Conservation (phyloP, 345 rosid species). For the Barbarea vulgaris region DNA sequence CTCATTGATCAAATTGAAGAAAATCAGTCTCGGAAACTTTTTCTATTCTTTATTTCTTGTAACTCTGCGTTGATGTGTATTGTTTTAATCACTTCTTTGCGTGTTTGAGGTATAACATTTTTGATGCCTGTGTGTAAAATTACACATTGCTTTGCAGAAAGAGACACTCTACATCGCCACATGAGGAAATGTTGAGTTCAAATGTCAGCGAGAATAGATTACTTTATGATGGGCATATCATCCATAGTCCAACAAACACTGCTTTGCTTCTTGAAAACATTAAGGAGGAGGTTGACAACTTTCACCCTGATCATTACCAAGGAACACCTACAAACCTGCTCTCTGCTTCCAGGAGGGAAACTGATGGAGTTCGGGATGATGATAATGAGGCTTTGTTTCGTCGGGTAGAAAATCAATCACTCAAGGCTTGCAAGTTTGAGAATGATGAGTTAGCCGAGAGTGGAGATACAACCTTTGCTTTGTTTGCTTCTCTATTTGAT, state of each 20-base stretch:
- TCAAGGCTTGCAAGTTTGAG: constrained; percentile 85
- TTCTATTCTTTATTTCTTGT: neutral
- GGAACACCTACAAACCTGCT: constrained; percentile 46
- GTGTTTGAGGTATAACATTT: constrained; percentile 17
- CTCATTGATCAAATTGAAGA: neutral
- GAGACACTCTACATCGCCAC: constrained; percentile 67
- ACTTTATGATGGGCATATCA: constrained; percentile 71
- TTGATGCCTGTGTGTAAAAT: constrained; percentile 12
- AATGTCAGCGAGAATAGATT: constrained; percentile 67
- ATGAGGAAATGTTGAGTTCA: constrained; percentile 48
- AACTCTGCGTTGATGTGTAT: neutral
- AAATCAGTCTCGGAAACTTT: neutral
- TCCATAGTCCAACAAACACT: constrained; percentile 90
- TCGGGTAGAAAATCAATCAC: constrained; percentile 57
- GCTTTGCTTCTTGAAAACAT: constrained; percentile 92
- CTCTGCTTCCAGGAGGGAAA: constrained; percentile 59
- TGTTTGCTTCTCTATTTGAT: constrained; percentile 88
- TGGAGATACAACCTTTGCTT: constrained; percentile 69
- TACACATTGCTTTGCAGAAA: constrained; percentile 52
- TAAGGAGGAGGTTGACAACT: constrained; percentile 76
- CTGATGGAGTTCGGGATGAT: constrained; percentile 47
- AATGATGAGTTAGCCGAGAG: constrained; percentile 66
- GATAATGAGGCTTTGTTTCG: constrained; percentile 52
- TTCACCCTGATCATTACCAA: constrained; percentile 54
- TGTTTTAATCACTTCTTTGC: constrained; percentile 9